Conservation (phyloP, 1,284 basidiomycete species). For the Rhodotorula sp. region DNA sequence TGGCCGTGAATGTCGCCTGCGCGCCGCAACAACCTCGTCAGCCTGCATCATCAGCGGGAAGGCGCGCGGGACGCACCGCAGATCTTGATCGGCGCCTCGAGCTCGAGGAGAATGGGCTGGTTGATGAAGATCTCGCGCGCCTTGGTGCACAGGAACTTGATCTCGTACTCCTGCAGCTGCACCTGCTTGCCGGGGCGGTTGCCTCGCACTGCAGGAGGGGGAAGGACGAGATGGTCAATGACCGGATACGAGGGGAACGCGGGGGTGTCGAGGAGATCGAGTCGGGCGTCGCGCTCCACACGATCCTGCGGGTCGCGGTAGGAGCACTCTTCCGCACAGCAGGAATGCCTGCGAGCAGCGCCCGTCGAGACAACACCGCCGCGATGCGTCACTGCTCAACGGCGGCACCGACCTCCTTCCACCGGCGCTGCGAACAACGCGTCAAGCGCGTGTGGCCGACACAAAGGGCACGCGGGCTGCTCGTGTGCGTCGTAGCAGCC, state of each 20-base stretch:
- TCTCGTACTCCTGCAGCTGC: slow-evolving; percentile 91
- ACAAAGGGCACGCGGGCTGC: too few species aligned
- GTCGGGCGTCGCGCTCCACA: background rate
- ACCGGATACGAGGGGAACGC: too few species aligned
- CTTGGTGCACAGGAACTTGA: slow-evolving; percentile 92
- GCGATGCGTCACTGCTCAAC: background rate
- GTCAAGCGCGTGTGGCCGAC: too few species aligned
- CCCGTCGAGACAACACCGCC: background rate
- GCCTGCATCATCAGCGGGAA: background rate
- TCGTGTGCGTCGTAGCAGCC: background rate
- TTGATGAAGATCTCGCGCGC: slow-evolving; percentile 95
- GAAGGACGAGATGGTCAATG: background rate
- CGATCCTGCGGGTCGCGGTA: background rate
- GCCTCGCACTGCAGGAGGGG: slow-evolving; percentile 69
- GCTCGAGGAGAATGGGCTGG: slow-evolving; percentile 89
- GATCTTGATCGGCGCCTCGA: slow-evolving; percentile 96
- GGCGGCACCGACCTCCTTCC: background rate
- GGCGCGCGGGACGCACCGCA: slow-evolving; percentile 68
- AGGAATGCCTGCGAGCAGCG: background rate
- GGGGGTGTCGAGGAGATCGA: background rate
- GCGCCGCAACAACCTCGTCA: background rate
- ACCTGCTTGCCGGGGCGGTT: slow-evolving; percentile 92
- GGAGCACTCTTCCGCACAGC: background rate
- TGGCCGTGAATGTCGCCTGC: slow-evolving; percentile 91
- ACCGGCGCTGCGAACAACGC: too few species aligned